phyloP scores from a whole-genome alignment of 2,329 filamentous ascomycete species.

The Sporothrix globosa region DNA sequence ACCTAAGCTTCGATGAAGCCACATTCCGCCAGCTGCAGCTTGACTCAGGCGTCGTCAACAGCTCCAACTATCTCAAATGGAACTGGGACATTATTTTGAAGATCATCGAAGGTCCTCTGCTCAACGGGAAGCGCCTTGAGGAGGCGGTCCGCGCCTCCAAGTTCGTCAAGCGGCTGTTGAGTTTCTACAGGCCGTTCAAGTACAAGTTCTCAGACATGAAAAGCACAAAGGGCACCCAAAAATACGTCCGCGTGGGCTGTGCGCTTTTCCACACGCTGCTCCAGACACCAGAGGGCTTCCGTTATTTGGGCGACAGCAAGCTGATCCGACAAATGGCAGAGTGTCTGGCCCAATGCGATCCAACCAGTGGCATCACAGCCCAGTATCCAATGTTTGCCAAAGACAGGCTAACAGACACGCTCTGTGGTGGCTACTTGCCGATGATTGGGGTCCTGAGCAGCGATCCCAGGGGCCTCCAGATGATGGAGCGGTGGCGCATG shows the following conservation, averaged over 20 bases:
- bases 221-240: slow-evolving; percentile 90
- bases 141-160: slow-evolving; percentile 94
- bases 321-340: slow-evolving; percentile 91
- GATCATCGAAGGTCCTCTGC: slow-evolving; percentile 88
- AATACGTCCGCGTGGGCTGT: slow-evolving; percentile 89
- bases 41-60: slow-evolving; percentile 84
- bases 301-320: slow-evolving; percentile 89
- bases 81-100: slow-evolving; percentile 93
- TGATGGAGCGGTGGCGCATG: slow-evolving; percentile 95
- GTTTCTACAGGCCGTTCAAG: slow-evolving; percentile 96
- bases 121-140: slow-evolving; percentile 87
- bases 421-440: slow-evolving; percentile 91
- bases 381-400: slow-evolving; percentile 86
- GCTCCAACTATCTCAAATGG: slow-evolving; percentile 92
- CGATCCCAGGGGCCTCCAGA: slow-evolving; percentile 78
- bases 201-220: slow-evolving; percentile 89
- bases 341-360: slow-evolving; percentile 92
- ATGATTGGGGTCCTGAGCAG: slow-evolving; percentile 87
- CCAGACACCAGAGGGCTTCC: slow-evolving; percentile 80
- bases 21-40: slow-evolving; percentile 67
- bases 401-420: slow-evolving; percentile 79
- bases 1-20: slow-evolving; percentile 60
- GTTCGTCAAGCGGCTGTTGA: slow-evolving; percentile 91
- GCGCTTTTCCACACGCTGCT: slow-evolving; percentile 83
- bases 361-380: slow-evolving; percentile 75